Evolutionary conservation across 805 yeast genomes (phyloP).

Genomic region (Priceomyces medius): DNA sequence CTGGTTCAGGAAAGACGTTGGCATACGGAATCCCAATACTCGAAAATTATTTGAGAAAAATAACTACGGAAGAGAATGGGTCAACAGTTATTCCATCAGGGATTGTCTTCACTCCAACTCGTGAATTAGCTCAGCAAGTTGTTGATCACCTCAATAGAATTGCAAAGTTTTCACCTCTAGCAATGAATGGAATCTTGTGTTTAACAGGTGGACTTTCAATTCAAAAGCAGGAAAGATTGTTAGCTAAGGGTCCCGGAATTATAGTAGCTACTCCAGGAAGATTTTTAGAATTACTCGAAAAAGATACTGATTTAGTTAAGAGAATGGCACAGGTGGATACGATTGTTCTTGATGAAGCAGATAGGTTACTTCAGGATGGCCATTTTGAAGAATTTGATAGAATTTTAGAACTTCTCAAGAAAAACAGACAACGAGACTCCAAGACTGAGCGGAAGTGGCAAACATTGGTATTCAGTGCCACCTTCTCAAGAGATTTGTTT

Average conservation of each 20-base stretch:
- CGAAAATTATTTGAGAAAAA: conserved; percentile 52
- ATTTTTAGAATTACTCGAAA: conserved; percentile 75
- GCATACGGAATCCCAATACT: conserved; percentile 94
- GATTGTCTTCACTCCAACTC: conserved; percentile 86
- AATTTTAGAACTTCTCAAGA: conserved; percentile 63
- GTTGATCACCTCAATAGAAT: conserved; percentile 67
- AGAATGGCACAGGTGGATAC: conserved; percentile 48
- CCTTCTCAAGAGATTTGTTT: conserved; percentile 81
- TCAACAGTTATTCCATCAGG: conserved; percentile 56
- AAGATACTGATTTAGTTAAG: conserved; percentile 45
- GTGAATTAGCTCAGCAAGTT: conserved; percentile 96
- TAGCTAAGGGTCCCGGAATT: conserved; percentile 72
- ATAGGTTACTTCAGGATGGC: conserved; percentile 89
- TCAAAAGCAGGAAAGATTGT: conserved; percentile 84
- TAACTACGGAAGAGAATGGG: conserved; percentile 16
- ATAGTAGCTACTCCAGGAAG: conserved; percentile 96
- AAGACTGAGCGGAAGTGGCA: conserved; percentile 55
- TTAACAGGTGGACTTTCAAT: conserved; percentile 94
- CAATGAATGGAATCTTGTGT: conserved; percentile 61
- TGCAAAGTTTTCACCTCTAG: conserved; percentile 51
- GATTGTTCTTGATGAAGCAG: conserved; percentile 90
- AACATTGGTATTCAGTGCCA: conserved; percentile 92
- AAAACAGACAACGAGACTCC: conserved; percentile 44
- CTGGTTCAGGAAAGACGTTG: conserved; percentile 96
- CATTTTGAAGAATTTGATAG: conserved; percentile 90